Base-by-base conservation (phyloP, 805 yeast genomes). In the Cyberlindnera euphorbiiphila region DNA sequence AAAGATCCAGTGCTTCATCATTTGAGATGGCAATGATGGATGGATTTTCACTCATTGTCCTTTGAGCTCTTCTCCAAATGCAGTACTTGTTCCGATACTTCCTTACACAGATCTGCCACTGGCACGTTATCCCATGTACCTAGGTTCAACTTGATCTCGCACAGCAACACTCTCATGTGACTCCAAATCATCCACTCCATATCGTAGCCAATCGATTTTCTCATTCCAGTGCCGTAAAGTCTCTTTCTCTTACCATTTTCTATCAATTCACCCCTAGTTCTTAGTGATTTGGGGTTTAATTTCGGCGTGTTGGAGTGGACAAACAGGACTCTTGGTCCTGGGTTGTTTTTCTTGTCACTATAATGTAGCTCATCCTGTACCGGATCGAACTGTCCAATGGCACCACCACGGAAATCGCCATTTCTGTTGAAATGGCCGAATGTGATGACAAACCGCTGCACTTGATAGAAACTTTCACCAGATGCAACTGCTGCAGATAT, bases 301-400 rank as follows among this genome's bases (percentile, higher is more conserved):
- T 61, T 61, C 19, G 56, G 57, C 29, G 45, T 53, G 37, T 60
- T 54, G 9, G 60, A 53, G 42, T 61, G 66, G 13, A 58, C 53
- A 10, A 38, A 42, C 31, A 23, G 27, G 3, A 38, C 33, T 13
- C 29, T 34, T 25, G 41, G 37, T 19, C 36, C 32, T 8, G 29
- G 25, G 9, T 32, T 18, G 15, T 35, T 32, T 12, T 32, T 33
- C 7, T 28, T 29, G 13, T 37, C 36, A 13, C 42, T 24, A 27
- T 45, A 45, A 19, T 43, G 45, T 10, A 42, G 30, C 39, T 61
- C 74, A 56, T 83, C 91, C 32, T 69, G 71, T 9, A 66, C 59
- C 2, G 87, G 85, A 53, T 81, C 78, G 43, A 63, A 75, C 57
- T 84, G 94, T 3, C 80, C 78, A 85, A 84, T 83, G 4, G 82